Conservation (phyloP, 345 rosid genomes). For the Citrus maxima region DNA sequence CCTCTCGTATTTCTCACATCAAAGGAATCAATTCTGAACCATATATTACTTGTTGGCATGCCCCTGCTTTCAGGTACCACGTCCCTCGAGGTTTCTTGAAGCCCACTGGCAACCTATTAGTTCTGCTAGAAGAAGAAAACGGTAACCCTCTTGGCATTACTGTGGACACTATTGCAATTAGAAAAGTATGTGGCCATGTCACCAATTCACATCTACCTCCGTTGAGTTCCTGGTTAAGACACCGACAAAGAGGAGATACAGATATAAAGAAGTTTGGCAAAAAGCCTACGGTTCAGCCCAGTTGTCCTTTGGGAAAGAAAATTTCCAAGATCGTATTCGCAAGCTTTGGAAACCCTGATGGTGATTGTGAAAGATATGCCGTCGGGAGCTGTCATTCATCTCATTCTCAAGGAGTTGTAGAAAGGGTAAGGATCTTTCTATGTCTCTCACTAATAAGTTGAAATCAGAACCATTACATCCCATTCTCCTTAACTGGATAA, state of each 20-base stretch:
- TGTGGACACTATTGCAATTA: slow-evolving; percentile 34
- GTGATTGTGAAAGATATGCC: slow-evolving; percentile 19
- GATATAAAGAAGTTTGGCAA: neutral
- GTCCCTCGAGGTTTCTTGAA: slow-evolving; percentile 49
- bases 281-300: slow-evolving; percentile 21
- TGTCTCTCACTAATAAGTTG: neutral
- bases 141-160: slow-evolving; percentile 46
- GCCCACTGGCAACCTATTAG: slow-evolving; percentile 38
- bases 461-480: neutral
- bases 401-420: slow-evolving; percentile 3
- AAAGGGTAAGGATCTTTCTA: slow-evolving; percentile 7
- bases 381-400: slow-evolving; percentile 23
- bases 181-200: slow-evolving; percentile 25
- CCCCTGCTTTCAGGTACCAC: slow-evolving; percentile 35
- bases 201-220: slow-evolving; percentile 20
- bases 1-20: neutral
- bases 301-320: slow-evolving; percentile 21
- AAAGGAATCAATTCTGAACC: neutral
- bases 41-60: neutral
- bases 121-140: slow-evolving; percentile 53
- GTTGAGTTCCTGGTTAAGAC: slow-evolving; percentile 11
- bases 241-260: neutral
- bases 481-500: neutral
- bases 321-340: slow-evolving; percentile 29
- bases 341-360: slow-evolving; percentile 29